Base-by-base conservation (phyloP, 345 rosid genomes). In the Euphorbia tirucalli region DNA sequence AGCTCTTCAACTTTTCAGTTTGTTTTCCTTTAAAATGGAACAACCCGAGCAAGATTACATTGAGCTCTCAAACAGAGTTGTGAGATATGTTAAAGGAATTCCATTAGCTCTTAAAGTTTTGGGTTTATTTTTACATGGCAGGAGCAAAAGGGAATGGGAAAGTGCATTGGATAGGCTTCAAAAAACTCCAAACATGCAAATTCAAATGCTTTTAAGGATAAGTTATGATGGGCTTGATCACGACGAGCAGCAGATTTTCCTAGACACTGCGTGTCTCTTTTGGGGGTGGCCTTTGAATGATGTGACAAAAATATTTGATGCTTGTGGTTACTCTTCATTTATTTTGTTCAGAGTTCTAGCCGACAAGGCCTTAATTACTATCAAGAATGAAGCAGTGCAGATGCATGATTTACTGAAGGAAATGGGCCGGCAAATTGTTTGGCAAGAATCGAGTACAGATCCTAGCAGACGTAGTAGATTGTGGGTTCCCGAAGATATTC, bases 401-500 rank as follows among this genome's bases (percentile, higher is more conserved):
- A 67, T 67, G 71, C 71, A 67, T 52, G 71, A 67, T 52, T 11
- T 67, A 28, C 3, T 68, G 2, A 46, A 68, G 52, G 14, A 68
- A 68, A 52, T 68, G 61, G 71, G 71, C 13, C 46, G 39, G 19
- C n/a, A 68, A 3, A 68, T 68, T 52, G 61, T 52, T 28, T 16
- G 30, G 0, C 11, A 52, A n/a, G 48, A 68, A 32, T 21, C 65
- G 0, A 1, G 16, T 18, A 46, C 25, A 1, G 48, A 68, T 4
- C 61, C 61, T 0, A 43, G 71, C 22, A 27, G 18, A 22, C 27
- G 43, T 4, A 66, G 70, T 28, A 27, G 70, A 15, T 8, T 65
- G 27, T 65, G 69, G 56, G 16, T 18, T 49, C 27, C 35, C 4
- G 19, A 49, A 16, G 70, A 66, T n/a, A 50, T 52, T 35, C 11